Evolutionary conservation across 2,329 filamentous ascomycete genomes (phyloP).

Genomic region (Alternaria viburni): DNA sequence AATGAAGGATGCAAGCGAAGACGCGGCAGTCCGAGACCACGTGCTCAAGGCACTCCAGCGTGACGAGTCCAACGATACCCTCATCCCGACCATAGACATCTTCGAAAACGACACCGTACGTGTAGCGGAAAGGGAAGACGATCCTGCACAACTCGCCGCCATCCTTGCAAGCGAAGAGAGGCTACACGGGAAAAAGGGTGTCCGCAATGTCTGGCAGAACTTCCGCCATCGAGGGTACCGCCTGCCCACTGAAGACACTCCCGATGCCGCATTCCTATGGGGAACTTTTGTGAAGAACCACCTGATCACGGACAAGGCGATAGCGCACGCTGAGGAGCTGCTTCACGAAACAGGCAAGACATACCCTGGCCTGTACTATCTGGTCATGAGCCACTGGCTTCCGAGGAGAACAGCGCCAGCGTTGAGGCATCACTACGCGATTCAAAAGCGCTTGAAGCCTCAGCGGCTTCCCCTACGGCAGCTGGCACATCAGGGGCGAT

Average conservation of each 20-base stretch:
- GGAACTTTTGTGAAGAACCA: conserved; percentile 50
- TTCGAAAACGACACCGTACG: neutral
- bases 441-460: conserved; percentile 33
- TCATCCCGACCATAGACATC: neutral
- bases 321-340: conserved; percentile 51
- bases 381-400: conserved; percentile 53
- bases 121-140: neutral
- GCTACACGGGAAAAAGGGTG: conserved; percentile 50
- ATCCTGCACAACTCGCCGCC: conserved; percentile 44
- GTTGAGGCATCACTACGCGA: conserved; percentile 31
- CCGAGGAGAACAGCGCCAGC: conserved; percentile 22
- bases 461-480: conserved; percentile 33
- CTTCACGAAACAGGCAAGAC: conserved; percentile 45
- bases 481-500: conserved; percentile 17
- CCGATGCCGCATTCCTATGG: conserved; percentile 55
- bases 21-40: conserved; percentile 10
- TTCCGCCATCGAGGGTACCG: conserved; percentile 45
- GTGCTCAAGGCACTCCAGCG: conserved; percentile 13
- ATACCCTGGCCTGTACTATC: conserved; percentile 51
- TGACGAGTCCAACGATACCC: conserved; percentile 6
- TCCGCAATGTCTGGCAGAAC: conserved; percentile 53
- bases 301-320: conserved; percentile 45
- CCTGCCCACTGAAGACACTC: conserved; percentile 48
- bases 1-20: conserved; percentile 15
- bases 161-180: conserved; percentile 51